These are phyloP conservation scores for Talaromyces islandicus DNA, from an alignment of 2,329 filamentous ascomycete species.

Conservation along the genomic window DNA sequence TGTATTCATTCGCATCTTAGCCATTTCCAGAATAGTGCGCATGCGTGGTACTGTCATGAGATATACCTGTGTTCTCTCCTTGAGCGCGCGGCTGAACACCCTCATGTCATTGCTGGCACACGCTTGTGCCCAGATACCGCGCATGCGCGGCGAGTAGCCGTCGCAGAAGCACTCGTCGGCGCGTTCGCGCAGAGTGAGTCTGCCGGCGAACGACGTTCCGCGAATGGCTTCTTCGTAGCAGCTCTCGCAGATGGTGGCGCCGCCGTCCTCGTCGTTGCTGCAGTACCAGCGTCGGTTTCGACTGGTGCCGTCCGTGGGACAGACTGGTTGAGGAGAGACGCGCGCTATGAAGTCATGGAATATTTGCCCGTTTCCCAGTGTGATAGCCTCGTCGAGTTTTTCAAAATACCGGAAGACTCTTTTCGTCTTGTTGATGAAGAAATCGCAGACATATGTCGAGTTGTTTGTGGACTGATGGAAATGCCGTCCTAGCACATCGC, in stretches of 20 bases:
- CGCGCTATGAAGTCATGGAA: slow-evolving; percentile 4
- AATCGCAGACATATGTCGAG: slow-evolving; percentile 4
- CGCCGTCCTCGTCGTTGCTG: background rate
- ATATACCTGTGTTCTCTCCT: slow-evolving; percentile 5
- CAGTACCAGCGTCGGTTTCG: slow-evolving; percentile 4
- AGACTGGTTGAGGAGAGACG: background rate
- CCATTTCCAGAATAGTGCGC: slow-evolving; percentile 4
- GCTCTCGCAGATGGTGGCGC: slow-evolving; percentile 7
- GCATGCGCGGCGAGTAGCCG: slow-evolving; percentile 6
- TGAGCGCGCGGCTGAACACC: background rate
- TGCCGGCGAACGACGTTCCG: background rate
- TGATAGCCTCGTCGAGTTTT: slow-evolving; percentile 4
- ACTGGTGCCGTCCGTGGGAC: slow-evolving; percentile 2
- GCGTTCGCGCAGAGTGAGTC: background rate
- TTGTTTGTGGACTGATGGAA: slow-evolving; percentile 1
- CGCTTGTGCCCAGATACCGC: slow-evolving; percentile 5
- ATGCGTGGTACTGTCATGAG: slow-evolving; percentile 5
- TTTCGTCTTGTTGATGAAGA: background rate
- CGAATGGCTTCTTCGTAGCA: slow-evolving; percentile 9
- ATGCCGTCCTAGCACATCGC: background rate
- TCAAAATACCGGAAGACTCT: slow-evolving; percentile 2
- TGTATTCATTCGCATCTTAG: slow-evolving; percentile 6
- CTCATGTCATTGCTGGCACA: slow-evolving; percentile 5
- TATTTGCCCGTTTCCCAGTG: background rate
- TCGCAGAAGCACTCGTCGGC: slow-evolving; percentile 6